These are phyloP conservation scores for Hortiboletus flavorubellus DNA, from an alignment of 768 basidiomycete species.

Conservation along the genomic window DNA sequence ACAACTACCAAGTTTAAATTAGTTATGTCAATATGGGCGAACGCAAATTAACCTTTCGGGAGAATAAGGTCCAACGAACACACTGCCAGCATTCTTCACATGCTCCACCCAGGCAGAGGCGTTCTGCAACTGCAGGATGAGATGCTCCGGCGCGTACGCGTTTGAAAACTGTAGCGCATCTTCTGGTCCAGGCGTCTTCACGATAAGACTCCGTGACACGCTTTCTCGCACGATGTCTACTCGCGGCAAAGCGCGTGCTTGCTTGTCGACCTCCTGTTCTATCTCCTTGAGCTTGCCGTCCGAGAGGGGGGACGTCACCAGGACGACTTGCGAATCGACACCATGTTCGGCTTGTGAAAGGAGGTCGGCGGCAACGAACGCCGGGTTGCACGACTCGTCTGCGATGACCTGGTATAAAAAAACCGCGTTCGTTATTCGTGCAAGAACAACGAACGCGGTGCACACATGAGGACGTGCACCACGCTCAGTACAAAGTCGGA, in stretches of 20 bases:
- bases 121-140: slow-evolving; percentile 84
- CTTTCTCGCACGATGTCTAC: slow-evolving; percentile 90
- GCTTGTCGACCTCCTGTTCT: slow-evolving; percentile 80
- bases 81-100: slow-evolving; percentile 92
- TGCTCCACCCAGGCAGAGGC: slow-evolving; percentile 59
- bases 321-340: slow-evolving; percentile 95
- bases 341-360: slow-evolving; percentile 99
- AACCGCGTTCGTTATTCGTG: slow-evolving; percentile 31
- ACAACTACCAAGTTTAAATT: slow-evolving; percentile 52
- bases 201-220: slow-evolving; percentile 86
- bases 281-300: slow-evolving; percentile 63
- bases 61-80: slow-evolving; percentile 93
- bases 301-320: slow-evolving; percentile 75
- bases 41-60: slow-evolving; percentile 79
- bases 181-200: slow-evolving; percentile 59
- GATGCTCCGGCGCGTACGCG: slow-evolving; percentile 97
- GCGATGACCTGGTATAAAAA: slow-evolving; percentile 73
- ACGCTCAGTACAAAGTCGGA: slow-evolving; percentile 43
- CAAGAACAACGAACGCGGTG: slow-evolving; percentile 40
- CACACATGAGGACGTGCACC: slow-evolving; percentile 58
- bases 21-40: neutral
- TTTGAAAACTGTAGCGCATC: slow-evolving; percentile 90
- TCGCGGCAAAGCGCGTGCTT: slow-evolving; percentile 82
- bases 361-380: slow-evolving; percentile 94
- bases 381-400: slow-evolving; percentile 79